A percentile compares a stretch with the other conserved stretches of the same genome.
phyloP scores from a whole-genome alignment of 305 asterid species.

The Fraxinus albicans region DNA sequence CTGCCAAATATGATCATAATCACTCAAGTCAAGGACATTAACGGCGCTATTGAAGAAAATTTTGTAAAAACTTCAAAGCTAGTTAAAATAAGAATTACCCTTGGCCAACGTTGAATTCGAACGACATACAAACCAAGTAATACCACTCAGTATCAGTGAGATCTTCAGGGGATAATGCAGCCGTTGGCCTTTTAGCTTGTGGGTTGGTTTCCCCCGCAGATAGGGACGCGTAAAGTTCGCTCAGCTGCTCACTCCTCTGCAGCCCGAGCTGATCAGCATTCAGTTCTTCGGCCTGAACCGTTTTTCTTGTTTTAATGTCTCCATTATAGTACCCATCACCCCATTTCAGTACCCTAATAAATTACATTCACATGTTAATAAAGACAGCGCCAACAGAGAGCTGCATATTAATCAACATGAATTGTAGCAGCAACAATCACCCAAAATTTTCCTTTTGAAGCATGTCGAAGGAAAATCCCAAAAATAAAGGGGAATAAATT shows the following conservation, averaged over 20 bases:
- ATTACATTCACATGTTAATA: background rate
- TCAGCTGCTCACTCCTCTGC: conserved; percentile 74
- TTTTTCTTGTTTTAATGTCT: conserved; percentile 83
- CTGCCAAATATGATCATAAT: background rate
- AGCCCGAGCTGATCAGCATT: conserved; percentile 58
- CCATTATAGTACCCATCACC: conserved; percentile 86
- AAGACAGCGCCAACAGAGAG: background rate
- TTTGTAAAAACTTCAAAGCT: background rate
- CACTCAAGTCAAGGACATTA: background rate
- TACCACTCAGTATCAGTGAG: conserved; percentile 92
- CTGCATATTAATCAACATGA: background rate
- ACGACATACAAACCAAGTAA: conserved; percentile 93
- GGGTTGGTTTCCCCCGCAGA: conserved; percentile 55
- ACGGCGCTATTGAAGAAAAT: background rate
- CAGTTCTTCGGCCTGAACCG: conserved; percentile 59
- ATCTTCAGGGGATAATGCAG: conserved; percentile 86
- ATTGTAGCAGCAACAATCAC: background rate
- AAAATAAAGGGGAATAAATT: background rate
- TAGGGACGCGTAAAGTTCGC: conserved; percentile 73
- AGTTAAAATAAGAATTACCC: conserved; percentile 47
- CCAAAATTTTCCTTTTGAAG: background rate
- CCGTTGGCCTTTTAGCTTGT: conserved; percentile 68
- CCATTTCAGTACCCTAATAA: conserved; percentile 70
- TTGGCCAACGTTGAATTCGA: conserved; percentile 63
- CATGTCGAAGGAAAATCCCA: background rate